A percentile compares a stretch with the other conserved stretches of the same genome.
Conservation (phyloP, 2,329 filamentous ascomycete genomes). For the Harringtonia lauricola region DNA sequence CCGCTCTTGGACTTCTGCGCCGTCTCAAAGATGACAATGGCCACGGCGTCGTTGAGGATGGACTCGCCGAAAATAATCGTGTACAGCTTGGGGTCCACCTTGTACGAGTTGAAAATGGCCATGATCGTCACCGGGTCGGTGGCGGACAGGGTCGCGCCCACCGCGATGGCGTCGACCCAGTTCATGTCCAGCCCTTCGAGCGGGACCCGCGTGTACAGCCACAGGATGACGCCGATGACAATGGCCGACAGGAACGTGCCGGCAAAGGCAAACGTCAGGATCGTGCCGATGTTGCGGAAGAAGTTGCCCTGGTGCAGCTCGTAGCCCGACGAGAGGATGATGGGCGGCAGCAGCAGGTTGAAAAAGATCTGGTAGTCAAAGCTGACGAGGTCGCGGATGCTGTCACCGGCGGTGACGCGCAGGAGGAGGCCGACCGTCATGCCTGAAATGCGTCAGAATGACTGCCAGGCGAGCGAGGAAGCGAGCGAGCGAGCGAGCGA, state of each 20-base stretch:
- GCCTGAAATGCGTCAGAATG: constrained; percentile 36
- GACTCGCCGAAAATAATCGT: constrained; percentile 98
- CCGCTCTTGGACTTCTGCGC: constrained; percentile 84
- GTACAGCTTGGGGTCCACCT: constrained; percentile 96
- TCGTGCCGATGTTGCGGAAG: constrained; percentile 95
- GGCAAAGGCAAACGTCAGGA: constrained; percentile 93
- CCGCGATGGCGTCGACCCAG: constrained; percentile 92
- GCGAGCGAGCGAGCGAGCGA: not conserved
- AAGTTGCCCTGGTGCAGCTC: constrained; percentile 98
- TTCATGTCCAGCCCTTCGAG: constrained; percentile 76
- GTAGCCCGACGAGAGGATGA: constrained; percentile 94
- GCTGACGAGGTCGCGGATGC: constrained; percentile 81
- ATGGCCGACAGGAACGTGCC: constrained; percentile 95
- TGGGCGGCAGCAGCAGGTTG: constrained; percentile 94
- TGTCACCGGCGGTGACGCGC: constrained; percentile 67
- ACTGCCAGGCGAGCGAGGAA: not conserved
- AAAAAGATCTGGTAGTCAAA: constrained; percentile 99
- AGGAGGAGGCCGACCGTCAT: constrained; percentile 92
- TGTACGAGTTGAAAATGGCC: constrained; percentile 98
- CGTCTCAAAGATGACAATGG: constrained; percentile 97
- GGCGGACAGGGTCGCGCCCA: constrained; percentile 90
- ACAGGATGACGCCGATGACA: constrained; percentile 84
- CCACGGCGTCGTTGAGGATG: constrained; percentile 94
- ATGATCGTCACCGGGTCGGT: constrained; percentile 97
- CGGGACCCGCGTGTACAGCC: constrained; percentile 77